phyloP scores from a whole-genome alignment of 2,329 filamentous ascomycete genomes.

The Thelonectria blattea region DNA sequence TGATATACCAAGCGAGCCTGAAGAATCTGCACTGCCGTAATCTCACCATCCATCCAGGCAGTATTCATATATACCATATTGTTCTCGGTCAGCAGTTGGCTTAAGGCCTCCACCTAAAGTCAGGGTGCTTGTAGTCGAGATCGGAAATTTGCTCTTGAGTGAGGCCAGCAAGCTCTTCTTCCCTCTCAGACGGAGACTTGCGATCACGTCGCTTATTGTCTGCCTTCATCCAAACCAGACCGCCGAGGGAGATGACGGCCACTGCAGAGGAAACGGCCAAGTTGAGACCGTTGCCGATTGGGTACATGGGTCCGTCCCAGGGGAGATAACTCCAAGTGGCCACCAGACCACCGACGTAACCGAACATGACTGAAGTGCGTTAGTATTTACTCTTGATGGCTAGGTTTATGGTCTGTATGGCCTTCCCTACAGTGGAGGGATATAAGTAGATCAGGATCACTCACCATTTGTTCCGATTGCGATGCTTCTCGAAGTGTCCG shows the following conservation, averaged over 20 bases:
- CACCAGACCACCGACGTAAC: constrained; percentile 13
- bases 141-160: constrained; percentile 9
- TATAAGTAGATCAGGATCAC: too few relatives aligned
- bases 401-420: not conserved
- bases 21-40: too few relatives aligned
- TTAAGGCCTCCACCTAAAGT: constrained; percentile 8
- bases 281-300: constrained; percentile 19
- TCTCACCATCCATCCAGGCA: not conserved
- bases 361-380: constrained; percentile 1
- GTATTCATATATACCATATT: not conserved
- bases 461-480: constrained; percentile 9
- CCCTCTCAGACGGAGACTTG: constrained; percentile 1
- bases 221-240: constrained; percentile 15
- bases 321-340: constrained; percentile 18
- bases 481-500: constrained; percentile 61
- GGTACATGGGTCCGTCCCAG: constrained; percentile 15
- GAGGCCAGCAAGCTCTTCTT: constrained; percentile 12
- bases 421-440: too few relatives aligned
- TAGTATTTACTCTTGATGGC: not conserved
- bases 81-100: not conserved
- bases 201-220: constrained; percentile 16
- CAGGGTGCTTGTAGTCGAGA: constrained; percentile 21
- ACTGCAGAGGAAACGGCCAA: constrained; percentile 5
- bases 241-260: not conserved
- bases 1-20: too few relatives aligned